Evolutionary conservation across 257 asterid genomes (phyloP), one percentile per base, ranked within the genome.

Genomic region (Penstemon barbatus): DNA sequence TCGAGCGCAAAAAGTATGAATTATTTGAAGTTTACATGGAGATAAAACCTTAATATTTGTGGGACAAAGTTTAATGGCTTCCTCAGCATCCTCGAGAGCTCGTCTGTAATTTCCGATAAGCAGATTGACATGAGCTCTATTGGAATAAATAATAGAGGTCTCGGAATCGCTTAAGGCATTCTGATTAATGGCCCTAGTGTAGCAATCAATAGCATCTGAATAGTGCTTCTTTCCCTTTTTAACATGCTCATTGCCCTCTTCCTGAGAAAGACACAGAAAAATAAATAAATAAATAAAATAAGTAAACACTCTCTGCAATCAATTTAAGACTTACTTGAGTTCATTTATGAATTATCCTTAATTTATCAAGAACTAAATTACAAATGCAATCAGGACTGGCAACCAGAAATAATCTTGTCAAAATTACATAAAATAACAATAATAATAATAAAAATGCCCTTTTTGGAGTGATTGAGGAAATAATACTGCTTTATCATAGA

Each of bases 111-210:
- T 93, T 54, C 92, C 96, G 41, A 90, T 51, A 50, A 93, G 87
- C 72, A 93, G 75, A 87, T 93, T 88, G 69, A 87, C 96, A 82
- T 91, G 99, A 55, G 97, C 96, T 80, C 97, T 77, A 63, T 94
- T 94, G 12, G 97, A 87, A 86, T 85, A 86, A 49, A 89, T 71
- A 50, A 86, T 45, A 37, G 97, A 89, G 59, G 50, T 78, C 43
- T 89, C 99, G 5, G 95, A 66, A 81, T 87, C 88, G 59, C 75
- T 71, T 66, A 90, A 84, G 8, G 92, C 92, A 71, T 87, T 91
- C 85, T 90, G 99, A 79, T 89, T 84, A 75, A 93, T 86, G 53
- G 96, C 96, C 82, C 91, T 82, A 11, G 92, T 87, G 69, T 93
- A 93, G 90, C 99, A 90, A 75, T 93, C 93, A 79, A 89, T 70